These are phyloP conservation scores for Parafenestella ontariensis DNA, from an alignment of 2,329 filamentous ascomycete species.

Conservation along the genomic window DNA sequence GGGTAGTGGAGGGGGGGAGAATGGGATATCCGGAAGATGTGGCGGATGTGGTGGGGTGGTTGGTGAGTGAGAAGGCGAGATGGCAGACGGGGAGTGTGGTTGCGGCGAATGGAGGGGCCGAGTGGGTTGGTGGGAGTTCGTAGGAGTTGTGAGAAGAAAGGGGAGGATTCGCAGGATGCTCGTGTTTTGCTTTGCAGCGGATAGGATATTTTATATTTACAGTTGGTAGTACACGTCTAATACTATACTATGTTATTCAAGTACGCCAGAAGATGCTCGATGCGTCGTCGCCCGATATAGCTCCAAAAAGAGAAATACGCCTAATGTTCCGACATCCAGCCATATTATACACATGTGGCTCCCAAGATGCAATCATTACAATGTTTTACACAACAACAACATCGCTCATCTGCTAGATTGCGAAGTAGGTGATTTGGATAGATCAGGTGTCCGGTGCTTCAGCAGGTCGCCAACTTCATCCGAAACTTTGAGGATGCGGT, in stretches of 20 bases:
- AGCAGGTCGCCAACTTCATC: slow-evolving; percentile 3
- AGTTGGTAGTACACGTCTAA: slow-evolving; percentile 12
- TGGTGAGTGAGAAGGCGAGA: slow-evolving; percentile 43
- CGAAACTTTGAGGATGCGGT: slow-evolving; percentile 1
- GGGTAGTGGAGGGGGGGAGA: slow-evolving; percentile 25
- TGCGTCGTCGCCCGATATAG: neutral
- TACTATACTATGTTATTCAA: neutral
- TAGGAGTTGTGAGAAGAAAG: neutral
- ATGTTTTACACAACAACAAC: neutral
- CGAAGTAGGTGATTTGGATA: neutral
- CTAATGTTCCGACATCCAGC: neutral
- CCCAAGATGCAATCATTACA: neutral
- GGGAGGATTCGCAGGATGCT: neutral
- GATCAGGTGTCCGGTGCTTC: neutral
- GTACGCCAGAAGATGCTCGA: slow-evolving; percentile 12
- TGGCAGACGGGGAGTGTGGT: slow-evolving; percentile 51
- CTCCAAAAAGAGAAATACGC: neutral
- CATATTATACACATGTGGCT: neutral
- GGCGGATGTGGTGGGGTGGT: slow-evolving; percentile 70
- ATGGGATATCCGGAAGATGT: slow-evolving; percentile 56
- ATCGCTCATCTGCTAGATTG: neutral
- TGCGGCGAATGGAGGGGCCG: slow-evolving; percentile 40
- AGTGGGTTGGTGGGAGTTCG: slow-evolving; percentile 27
- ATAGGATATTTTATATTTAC: neutral
- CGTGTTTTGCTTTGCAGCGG: neutral